phyloP scores from a whole-genome alignment of 2,329 filamentous ascomycete species.

The Chaetomiaceae sp. region DNA sequence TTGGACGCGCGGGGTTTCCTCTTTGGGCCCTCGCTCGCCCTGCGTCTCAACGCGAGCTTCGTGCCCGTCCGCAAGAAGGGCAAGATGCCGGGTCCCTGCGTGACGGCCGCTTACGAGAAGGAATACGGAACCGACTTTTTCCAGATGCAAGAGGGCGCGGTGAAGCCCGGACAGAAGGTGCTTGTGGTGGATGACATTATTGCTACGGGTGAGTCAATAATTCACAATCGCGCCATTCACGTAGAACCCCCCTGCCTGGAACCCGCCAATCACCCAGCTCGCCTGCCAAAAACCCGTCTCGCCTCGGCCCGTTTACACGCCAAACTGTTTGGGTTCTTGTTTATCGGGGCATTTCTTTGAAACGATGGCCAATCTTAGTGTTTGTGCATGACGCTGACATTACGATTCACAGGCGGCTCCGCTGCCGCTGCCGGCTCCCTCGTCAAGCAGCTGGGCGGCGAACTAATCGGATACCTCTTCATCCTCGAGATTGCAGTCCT shows the following conservation, averaged over 20 bases:
- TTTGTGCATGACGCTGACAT: slow-evolving; percentile 15
- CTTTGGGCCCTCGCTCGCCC: slow-evolving; percentile 84
- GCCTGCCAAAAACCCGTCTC: slow-evolving; percentile 13
- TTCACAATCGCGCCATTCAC: slow-evolving; percentile 13
- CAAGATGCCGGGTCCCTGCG: slow-evolving; percentile 87
- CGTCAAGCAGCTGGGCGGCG: slow-evolving; percentile 78
- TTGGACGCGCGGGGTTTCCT: slow-evolving; percentile 93
- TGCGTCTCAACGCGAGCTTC: slow-evolving; percentile 78
- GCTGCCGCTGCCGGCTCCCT: slow-evolving; percentile 83
- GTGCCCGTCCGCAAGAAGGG: slow-evolving; percentile 93
- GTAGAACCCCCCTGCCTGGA: neutral
- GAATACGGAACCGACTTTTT: slow-evolving; percentile 95
- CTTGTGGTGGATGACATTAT: slow-evolving; percentile 97
- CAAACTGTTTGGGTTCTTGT: neutral
- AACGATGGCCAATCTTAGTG: neutral
- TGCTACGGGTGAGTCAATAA: slow-evolving; percentile 72
- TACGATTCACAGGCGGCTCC: slow-evolving; percentile 66
- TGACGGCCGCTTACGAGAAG: slow-evolving; percentile 84
- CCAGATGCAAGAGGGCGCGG: slow-evolving; percentile 86
- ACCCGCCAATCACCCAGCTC: slow-evolving; percentile 14
- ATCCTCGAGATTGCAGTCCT: slow-evolving; percentile 93
- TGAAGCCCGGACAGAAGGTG: slow-evolving; percentile 83
- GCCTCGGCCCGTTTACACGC: slow-evolving; percentile 12
- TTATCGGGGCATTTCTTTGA: neutral
- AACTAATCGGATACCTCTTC: slow-evolving; percentile 87